Conservation (phyloP, 179 eudicot species). For the Nepenthes alata region DNA sequence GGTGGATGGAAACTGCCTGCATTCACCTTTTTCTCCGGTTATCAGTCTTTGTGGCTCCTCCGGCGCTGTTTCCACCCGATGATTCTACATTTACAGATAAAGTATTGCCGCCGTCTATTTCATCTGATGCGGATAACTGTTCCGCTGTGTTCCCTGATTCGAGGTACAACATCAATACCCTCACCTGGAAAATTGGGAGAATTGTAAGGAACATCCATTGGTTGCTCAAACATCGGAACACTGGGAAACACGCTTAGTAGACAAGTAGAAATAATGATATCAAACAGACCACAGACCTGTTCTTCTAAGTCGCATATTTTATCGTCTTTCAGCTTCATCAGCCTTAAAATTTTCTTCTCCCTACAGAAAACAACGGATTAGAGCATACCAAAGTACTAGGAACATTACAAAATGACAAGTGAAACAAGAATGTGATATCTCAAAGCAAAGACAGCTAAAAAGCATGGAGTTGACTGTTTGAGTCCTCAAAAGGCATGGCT, state of each 20-base stretch:
- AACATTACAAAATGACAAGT: background rate
- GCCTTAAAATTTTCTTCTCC: slow-evolving; percentile 34
- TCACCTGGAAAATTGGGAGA: slow-evolving; percentile 30
- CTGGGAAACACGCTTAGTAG: no score
- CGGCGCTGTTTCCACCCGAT: slow-evolving; percentile 10
- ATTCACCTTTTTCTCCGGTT: slow-evolving; percentile 12
- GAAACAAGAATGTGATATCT: background rate
- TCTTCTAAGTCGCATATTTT: slow-evolving; percentile 61
- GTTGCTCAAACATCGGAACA: background rate
- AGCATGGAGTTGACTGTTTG: background rate
- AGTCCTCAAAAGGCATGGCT: background rate
- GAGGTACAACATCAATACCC: slow-evolving; percentile 33
- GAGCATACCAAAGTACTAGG: background rate
- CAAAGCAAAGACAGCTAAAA: background rate
- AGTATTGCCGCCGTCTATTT: slow-evolving; percentile 18
- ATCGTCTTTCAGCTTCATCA: slow-evolving; percentile 33
- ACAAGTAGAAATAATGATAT: background rate
- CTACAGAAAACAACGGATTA: slow-evolving; percentile 19
- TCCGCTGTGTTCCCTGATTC: slow-evolving; percentile 30
- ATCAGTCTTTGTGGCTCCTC: slow-evolving; percentile 4
- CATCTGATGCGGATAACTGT: slow-evolving; percentile 26
- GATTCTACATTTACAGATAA: slow-evolving; percentile 19
- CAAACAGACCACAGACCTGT: slow-evolving; percentile 34
- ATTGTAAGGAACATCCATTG: background rate
- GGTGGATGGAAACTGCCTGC: no score